Evolutionary conservation across 805 yeast genomes (phyloP).

Genomic region (Cyberlindnera samutprakarnensis): DNA sequence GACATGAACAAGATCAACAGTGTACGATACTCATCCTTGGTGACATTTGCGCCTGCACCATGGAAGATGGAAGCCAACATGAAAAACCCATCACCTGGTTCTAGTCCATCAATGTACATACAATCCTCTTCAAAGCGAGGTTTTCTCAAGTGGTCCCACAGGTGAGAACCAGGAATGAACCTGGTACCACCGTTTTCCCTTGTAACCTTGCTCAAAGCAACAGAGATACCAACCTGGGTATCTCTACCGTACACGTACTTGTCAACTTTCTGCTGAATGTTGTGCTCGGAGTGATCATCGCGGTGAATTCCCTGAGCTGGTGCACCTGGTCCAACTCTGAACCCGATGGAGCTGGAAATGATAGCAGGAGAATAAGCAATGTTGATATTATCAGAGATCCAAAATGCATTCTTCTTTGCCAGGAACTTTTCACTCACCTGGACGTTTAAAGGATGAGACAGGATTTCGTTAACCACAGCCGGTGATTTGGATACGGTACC

Average conservation of each 20-base stretch:
- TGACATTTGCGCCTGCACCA: constrained; percentile 25
- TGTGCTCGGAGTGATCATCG: constrained; percentile 3
- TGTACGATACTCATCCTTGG: constrained; percentile 21
- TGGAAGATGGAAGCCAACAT: constrained; percentile 26
- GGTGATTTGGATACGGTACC: constrained; percentile 3
- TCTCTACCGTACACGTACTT: constrained; percentile 1
- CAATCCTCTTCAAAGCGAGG: constrained; percentile 17
- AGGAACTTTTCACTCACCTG: constrained; percentile 3
- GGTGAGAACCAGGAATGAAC: constrained; percentile 28
- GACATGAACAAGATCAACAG: constrained; percentile 23
- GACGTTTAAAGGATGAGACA: constrained; percentile 1
- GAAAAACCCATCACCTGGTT: constrained; percentile 25
- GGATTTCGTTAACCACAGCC: constrained; percentile 1
- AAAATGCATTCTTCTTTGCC: constrained; percentile 3
- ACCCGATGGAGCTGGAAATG: constrained; percentile 1
- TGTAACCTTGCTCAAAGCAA: constrained; percentile 1
- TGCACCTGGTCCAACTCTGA: constrained; percentile 4
- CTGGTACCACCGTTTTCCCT: constrained; percentile 26
- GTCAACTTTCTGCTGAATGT: background rate
- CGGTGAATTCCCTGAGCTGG: constrained; percentile 1
- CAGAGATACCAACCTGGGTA: constrained; percentile 3
- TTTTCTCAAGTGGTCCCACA: constrained; percentile 23
- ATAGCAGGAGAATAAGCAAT: constrained; percentile 2
- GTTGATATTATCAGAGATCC: constrained; percentile 3
- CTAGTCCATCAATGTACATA: constrained; percentile 21